phyloP scores from a whole-genome alignment of 768 basidiomycete genomes.

The Collybia mongolica region DNA sequence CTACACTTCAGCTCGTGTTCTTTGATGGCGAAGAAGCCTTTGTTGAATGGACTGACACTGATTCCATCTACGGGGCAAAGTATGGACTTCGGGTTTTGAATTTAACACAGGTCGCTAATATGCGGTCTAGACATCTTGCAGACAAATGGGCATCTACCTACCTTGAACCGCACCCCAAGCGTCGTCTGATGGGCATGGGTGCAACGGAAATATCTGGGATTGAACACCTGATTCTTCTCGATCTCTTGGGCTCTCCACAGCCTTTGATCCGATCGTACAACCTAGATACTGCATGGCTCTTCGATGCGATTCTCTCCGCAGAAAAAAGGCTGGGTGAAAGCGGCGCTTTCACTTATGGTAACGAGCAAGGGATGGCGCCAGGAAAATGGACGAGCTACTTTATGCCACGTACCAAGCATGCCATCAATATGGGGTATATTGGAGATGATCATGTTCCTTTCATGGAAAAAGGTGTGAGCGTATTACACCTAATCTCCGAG shows the following conservation, averaged over 20 bases:
- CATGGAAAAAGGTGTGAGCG: conserved; percentile 73
- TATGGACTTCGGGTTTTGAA: conserved; percentile 26
- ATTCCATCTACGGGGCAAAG: conserved; percentile 97
- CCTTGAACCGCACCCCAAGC: conserved; percentile 54
- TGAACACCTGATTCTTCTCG: conserved; percentile 90
- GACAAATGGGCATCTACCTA: conserved; percentile 78
- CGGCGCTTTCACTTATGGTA: conserved; percentile 55
- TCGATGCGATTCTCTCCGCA: conserved; percentile 69
- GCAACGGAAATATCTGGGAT: conserved; percentile 73
- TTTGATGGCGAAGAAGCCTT: conserved; percentile 99
- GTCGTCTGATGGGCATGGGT: conserved; percentile 52
- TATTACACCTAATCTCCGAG: conserved; percentile 86
- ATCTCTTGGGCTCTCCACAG: conserved; percentile 79
- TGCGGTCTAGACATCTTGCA: conserved; percentile 72
- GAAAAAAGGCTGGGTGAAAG: conserved; percentile 69
- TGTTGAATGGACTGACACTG: conserved; percentile 80
- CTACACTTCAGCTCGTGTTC: conserved; percentile 89
- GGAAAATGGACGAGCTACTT: conserved; percentile 69
- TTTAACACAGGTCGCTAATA: not conserved
- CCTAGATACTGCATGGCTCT: conserved; percentile 90
- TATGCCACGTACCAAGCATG: conserved; percentile 38
- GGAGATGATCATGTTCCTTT: conserved; percentile 97
- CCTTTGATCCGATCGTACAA: conserved; percentile 83
- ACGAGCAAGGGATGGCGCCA: conserved; percentile 42
- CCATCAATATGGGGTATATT: conserved; percentile 55